Evolutionary conservation across 2,329 filamentous ascomycete genomes (phyloP).

Genomic region (Apiospora kogelbergensis): DNA sequence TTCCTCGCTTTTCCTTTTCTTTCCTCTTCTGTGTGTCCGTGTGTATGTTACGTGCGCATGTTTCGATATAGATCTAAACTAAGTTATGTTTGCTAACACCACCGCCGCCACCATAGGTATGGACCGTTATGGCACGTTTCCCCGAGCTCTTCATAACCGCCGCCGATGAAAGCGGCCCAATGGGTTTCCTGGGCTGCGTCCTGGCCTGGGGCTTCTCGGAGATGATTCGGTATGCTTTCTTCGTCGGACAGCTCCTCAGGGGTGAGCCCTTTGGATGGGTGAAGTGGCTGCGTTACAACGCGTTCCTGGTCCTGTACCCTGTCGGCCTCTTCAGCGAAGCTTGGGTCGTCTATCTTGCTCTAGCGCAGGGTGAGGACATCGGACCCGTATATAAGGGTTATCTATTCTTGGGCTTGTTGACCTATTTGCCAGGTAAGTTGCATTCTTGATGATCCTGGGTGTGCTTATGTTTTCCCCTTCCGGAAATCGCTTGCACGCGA

Average conservation of each 20-base stretch:
- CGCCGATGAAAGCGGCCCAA: slow-evolving; percentile 34
- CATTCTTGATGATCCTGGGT: background rate
- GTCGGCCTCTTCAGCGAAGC: slow-evolving; percentile 65
- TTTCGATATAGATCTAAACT: background rate
- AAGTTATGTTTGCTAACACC: background rate
- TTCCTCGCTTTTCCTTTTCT: background rate
- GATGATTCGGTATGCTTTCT: slow-evolving; percentile 68
- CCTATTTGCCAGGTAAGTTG: slow-evolving; percentile 15
- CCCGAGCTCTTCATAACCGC: slow-evolving; percentile 11
- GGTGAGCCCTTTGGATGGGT: slow-evolving; percentile 50
- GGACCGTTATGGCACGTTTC: slow-evolving; percentile 60
- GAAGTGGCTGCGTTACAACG: slow-evolving; percentile 65
- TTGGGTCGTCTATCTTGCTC: slow-evolving; percentile 49
- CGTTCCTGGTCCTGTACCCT: slow-evolving; percentile 67
- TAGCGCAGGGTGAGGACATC: slow-evolving; percentile 6
- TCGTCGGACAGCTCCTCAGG: slow-evolving; percentile 52
- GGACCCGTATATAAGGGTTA: slow-evolving; percentile 14
- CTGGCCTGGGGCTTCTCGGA: slow-evolving; percentile 68
- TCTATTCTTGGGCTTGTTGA: slow-evolving; percentile 15
- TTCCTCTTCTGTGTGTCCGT: background rate
- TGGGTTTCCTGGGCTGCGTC: slow-evolving; percentile 54
- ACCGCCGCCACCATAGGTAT: slow-evolving; percentile 36
- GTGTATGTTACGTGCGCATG: background rate
- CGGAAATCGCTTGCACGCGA: background rate
- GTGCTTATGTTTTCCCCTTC: background rate